phyloP scores from a whole-genome alignment of 2,329 filamentous ascomycete species.

The Venturia asperata region DNA sequence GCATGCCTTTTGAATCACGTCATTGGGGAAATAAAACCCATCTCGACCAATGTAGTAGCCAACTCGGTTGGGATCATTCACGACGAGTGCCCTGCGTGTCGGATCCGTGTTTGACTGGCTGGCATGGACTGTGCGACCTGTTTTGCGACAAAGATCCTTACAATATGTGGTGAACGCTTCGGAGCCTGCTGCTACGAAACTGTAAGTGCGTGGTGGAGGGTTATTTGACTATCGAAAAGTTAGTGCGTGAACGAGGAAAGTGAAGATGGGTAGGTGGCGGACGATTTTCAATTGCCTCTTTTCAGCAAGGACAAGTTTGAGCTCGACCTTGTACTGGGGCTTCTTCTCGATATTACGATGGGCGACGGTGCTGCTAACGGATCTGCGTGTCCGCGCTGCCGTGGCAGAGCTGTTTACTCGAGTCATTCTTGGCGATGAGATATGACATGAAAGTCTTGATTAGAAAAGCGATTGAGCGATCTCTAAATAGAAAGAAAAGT shows the following conservation, averaged over 20 bases:
- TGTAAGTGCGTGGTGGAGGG: constrained; percentile 30
- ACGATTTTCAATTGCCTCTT: constrained; percentile 16
- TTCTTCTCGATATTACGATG: constrained; percentile 11
- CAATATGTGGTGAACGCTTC: constrained; percentile 50
- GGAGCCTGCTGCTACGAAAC: constrained; percentile 54
- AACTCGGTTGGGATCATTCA: constrained; percentile 41
- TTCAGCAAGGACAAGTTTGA: not conserved
- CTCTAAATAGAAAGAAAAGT: not conserved
- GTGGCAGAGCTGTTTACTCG: constrained; percentile 7
- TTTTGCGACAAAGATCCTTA: constrained; percentile 52
- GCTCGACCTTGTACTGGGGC: constrained; percentile 9
- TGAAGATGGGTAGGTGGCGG: not conserved
- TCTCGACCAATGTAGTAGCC: constrained; percentile 55
- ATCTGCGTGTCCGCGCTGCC: constrained; percentile 1
- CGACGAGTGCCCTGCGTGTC: constrained; percentile 21
- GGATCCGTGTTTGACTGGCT: constrained; percentile 49
- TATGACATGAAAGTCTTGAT: not conserved
- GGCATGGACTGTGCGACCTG: constrained; percentile 48
- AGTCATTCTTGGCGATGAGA: constrained; percentile 3
- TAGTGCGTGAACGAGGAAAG: not conserved
- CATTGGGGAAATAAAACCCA: constrained; percentile 56
- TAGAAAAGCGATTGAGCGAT: constrained; percentile 2
- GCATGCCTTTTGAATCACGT: constrained; percentile 53
- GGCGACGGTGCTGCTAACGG: not conserved
- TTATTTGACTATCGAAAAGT: not conserved